Base-by-base conservation (phyloP, 345 rosid genomes). In the Lepidium didymum region DNA sequence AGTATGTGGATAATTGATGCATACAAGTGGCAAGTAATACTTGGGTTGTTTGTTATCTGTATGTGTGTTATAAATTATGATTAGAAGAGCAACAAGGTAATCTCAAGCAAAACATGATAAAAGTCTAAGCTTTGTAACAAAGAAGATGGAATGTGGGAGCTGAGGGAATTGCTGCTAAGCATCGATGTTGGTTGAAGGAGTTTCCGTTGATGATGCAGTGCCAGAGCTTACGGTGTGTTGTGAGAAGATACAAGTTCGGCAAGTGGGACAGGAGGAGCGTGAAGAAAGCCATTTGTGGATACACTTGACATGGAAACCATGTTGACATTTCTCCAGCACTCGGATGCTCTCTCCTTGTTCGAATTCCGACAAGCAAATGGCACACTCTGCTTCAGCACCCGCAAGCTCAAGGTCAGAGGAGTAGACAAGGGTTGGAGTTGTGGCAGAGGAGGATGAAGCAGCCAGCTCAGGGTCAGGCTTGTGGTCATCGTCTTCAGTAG, bases 261-360 rank as follows among this genome's bases (percentile, higher is more conserved):
- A 91, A 59, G 90, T 87, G 44, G 97, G 97, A 61, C 97, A 91
- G 0, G 97, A 83, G 14, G 84, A 73, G 77, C 75, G 87, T 6
- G 89, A 79, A 47, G 75, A 70, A 31, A 88, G 67, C 97, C 92
- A 88, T 15, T 67, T 78, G 62, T 81, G 85, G 16, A 91, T 85
- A 66, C 97, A 91, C 12, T 69, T 75, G 23, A 76, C 85, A 76
- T 91, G 97, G 74, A 91, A 91, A 5, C 91, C 91, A 78, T 91
- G 96, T 4, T 82, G 75, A 65, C 96, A 91, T 57, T 76, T 74
- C 51, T 70, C 85, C 69, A 91, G 33, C 35, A 86, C 84, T 65
- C 81, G 80, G 23, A 91, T 70, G 4, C 76, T 80, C 13, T 89
- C 96, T 10, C 91, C 96, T 47, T 79, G 81, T 5, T 59, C 80